Percentiles rank a stretch among this genome's conserved stretches.
Evolutionary conservation across 345 rosid species (phyloP).

Genomic region (Sisymbrium irio): DNA sequence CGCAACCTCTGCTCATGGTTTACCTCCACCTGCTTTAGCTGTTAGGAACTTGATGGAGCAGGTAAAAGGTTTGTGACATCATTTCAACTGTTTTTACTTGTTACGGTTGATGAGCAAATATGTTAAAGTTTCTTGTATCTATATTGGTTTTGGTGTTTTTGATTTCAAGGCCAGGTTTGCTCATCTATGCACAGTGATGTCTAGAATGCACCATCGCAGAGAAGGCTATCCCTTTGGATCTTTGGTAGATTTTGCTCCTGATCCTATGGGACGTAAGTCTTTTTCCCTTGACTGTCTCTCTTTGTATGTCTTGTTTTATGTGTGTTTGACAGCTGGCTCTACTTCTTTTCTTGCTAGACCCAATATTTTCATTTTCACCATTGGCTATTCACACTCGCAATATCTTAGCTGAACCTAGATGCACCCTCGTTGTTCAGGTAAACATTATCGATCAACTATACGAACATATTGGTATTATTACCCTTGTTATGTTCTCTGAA

Average conservation of each 20-base stretch:
- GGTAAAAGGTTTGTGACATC: slow-evolving; percentile 38
- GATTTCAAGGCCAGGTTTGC: slow-evolving; percentile 84
- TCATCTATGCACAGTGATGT: slow-evolving; percentile 94
- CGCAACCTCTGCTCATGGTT: slow-evolving; percentile 94
- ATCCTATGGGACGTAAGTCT: slow-evolving; percentile 83
- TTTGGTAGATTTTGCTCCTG: slow-evolving; percentile 93
- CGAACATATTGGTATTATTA: not conserved
- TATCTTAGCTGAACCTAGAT: slow-evolving; percentile 82
- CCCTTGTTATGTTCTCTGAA: not conserved
- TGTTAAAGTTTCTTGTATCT: not conserved
- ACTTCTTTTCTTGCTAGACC: slow-evolving; percentile 48
- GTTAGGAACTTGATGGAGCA: slow-evolving; percentile 98
- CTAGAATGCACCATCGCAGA: slow-evolving; percentile 94
- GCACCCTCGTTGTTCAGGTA: slow-evolving; percentile 98
- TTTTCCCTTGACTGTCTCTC: not conserved
- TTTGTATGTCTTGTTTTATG: slow-evolving; percentile 1
- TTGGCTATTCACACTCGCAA: slow-evolving; percentile 94
- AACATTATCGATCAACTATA: slow-evolving; percentile 5
- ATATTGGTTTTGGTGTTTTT: slow-evolving; percentile 26
- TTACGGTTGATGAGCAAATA: not conserved
- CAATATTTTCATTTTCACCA: slow-evolving; percentile 92
- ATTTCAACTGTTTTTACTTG: not conserved
- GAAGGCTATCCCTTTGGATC: slow-evolving; percentile 98
- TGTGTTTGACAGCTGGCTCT: not conserved
- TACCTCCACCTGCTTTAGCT: slow-evolving; percentile 89